A percentile compares a stretch with the other conserved stretches of the same genome.
Evolutionary conservation across 768 basidiomycete genomes (phyloP).

Genomic region (Suillus clintonianus): DNA sequence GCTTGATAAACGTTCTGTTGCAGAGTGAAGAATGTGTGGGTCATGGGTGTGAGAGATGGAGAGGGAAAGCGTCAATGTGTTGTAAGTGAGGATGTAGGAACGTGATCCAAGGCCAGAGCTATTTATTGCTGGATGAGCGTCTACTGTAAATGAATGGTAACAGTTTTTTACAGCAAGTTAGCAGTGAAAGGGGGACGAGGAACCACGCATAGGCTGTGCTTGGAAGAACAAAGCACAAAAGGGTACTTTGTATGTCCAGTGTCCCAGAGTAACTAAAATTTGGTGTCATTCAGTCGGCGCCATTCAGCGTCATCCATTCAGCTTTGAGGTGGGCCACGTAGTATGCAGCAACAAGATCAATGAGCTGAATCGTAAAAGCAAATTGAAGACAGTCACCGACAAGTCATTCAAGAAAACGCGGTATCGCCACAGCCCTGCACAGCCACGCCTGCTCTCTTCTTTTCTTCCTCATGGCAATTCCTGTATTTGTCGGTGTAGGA

Average conservation of each 20-base stretch:
- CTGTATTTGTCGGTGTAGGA: conserved; percentile 73
- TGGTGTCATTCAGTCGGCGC: neutral
- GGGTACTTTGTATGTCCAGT: neutral
- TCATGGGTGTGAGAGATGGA: neutral
- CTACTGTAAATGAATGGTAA: conserved; percentile 1
- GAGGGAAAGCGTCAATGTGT: neutral
- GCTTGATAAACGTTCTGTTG: conserved; percentile 37
- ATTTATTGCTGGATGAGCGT: conserved; percentile 8
- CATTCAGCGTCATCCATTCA: too few relatives aligned
- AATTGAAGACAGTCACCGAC: neutral
- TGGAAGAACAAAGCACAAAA: neutral
- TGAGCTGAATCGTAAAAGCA: neutral
- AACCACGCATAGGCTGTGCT: neutral
- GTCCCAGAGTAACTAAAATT: neutral
- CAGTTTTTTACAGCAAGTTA: neutral
- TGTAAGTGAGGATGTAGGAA: neutral
- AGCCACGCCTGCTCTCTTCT: neutral
- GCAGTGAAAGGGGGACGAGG: neutral
- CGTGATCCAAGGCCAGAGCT: neutral
- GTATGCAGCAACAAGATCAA: too few relatives aligned
- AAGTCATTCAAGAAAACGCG: neutral
- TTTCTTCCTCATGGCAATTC: conserved; percentile 64
- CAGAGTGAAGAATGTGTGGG: conserved; percentile 23
- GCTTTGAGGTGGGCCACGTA: too few relatives aligned
- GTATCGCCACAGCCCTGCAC: neutral